These are phyloP conservation scores for Rhodotorula graminis DNA, from an alignment of 768 basidiomycete species.

Conservation along the genomic window DNA sequence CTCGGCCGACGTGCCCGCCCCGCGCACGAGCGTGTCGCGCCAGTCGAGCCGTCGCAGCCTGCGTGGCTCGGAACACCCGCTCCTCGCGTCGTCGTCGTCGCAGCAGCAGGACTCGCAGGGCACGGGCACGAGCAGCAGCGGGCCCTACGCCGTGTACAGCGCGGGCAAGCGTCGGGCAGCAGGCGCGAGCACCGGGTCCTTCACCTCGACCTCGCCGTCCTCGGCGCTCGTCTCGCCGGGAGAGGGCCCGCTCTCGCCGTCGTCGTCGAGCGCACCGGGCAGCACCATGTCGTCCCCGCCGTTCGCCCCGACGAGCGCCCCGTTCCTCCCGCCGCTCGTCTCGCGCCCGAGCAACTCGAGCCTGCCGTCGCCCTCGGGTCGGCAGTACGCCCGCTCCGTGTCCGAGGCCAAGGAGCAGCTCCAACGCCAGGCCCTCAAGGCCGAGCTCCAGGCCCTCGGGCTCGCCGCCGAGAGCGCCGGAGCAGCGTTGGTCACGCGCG, in stretches of 20 bases:
- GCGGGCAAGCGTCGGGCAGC: not conserved
- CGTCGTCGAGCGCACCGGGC: slow-evolving; percentile 6
- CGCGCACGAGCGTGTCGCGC: not conserved
- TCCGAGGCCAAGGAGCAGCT: slow-evolving; percentile 48
- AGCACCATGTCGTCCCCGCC: slow-evolving; percentile 11
- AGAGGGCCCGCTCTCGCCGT: not conserved
- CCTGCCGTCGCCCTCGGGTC: slow-evolving; percentile 5
- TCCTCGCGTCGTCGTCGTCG: not conserved
- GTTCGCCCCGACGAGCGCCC: slow-evolving; percentile 15
- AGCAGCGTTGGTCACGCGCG: slow-evolving; percentile 58
- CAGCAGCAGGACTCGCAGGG: not conserved
- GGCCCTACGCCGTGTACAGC: slow-evolving; percentile 10
- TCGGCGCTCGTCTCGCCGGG: not conserved
- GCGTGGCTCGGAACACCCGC: not conserved
- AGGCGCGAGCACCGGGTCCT: not conserved
- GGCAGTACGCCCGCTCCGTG: slow-evolving; percentile 22
- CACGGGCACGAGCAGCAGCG: too few species aligned
- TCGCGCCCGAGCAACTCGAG: slow-evolving; percentile 30
- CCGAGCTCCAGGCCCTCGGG: slow-evolving; percentile 64
- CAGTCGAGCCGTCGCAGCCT: not conserved
- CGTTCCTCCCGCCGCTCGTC: slow-evolving; percentile 28
- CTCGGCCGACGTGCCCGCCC: not conserved
- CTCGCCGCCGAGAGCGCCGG: slow-evolving; percentile 63
- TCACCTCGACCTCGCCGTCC: not conserved
- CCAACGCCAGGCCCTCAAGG: slow-evolving; percentile 68